These are phyloP conservation scores for Zasmidium cellare DNA, from an alignment of 2,329 filamentous ascomycete species.

Conservation along the genomic window DNA sequence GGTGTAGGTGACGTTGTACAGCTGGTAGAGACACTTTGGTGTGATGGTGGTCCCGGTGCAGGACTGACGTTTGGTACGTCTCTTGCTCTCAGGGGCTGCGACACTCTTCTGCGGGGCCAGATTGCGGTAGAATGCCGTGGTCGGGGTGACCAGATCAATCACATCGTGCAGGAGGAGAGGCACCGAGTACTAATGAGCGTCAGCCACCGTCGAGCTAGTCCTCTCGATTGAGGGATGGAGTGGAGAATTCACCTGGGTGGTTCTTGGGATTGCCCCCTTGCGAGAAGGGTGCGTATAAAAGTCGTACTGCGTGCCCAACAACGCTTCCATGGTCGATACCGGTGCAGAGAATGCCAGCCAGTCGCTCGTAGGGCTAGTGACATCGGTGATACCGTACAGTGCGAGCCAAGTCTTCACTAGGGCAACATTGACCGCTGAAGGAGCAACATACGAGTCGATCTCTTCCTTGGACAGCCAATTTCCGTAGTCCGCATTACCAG, in stretches of 20 bases:
- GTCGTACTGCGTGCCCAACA: background rate
- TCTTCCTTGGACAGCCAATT: background rate
- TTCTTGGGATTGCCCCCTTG: background rate
- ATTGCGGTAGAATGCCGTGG: background rate
- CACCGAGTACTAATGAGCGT: background rate
- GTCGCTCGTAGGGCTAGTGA: background rate
- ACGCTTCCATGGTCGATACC: background rate
- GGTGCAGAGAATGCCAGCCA: background rate
- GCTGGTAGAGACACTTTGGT: background rate
- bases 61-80: background rate
- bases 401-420: background rate
- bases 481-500: background rate
- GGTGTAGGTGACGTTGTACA: background rate
- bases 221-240: too few relatives aligned
- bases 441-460: background rate
- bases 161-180: background rate
- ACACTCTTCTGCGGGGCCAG: background rate
- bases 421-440: background rate
- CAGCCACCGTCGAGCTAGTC: too few relatives aligned
- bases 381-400: background rate
- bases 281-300: background rate
- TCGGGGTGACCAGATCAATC: background rate
- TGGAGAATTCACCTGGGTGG: background rate
- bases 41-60: background rate
- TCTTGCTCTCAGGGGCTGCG: background rate